These are phyloP conservation scores for Fraxinus platypoda DNA, from an alignment of 305 asterid genomes.

Conservation along the genomic window DNA sequence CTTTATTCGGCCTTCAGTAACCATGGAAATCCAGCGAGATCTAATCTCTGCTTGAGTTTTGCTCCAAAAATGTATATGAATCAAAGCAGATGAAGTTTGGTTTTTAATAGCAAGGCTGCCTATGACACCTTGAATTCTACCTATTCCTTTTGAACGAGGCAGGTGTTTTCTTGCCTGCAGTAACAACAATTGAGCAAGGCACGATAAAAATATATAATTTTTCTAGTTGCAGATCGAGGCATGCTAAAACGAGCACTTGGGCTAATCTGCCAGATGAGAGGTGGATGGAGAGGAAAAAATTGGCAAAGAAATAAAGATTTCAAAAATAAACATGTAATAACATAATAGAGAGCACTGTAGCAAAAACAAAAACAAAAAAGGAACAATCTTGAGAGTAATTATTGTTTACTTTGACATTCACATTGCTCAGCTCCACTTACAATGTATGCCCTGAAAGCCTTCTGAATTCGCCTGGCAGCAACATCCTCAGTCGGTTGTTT, in stretches of 20 bases:
- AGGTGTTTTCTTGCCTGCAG: slow-evolving; percentile 54
- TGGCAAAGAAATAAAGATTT: neutral
- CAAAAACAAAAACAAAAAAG: neutral
- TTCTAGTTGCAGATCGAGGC: neutral
- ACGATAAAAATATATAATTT: neutral
- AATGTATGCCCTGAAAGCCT: slow-evolving; percentile 35
- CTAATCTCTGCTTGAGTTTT: slow-evolving; percentile 59
- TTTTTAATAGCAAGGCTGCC: slow-evolving; percentile 33
- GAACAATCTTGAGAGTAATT: neutral
- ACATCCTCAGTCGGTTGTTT: slow-evolving; percentile 8
- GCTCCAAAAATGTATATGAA: slow-evolving; percentile 66
- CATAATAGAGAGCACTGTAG: neutral
- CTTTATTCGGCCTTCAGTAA: slow-evolving; percentile 41
- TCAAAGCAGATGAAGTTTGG: slow-evolving; percentile 54
- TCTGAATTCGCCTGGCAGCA: slow-evolving; percentile 42
- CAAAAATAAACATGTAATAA: neutral
- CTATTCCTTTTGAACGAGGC: slow-evolving; percentile 41
- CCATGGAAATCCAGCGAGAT: slow-evolving; percentile 61
- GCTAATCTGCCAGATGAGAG: neutral
- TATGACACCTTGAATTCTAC: slow-evolving; percentile 42
- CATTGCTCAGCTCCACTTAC: slow-evolving; percentile 9
- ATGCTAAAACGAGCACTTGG: neutral
- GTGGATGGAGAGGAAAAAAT: neutral
- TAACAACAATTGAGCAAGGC: neutral
- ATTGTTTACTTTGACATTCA: neutral